These are phyloP conservation scores for Hanseniaspora sp. DNA, from an alignment of 1,139 yeast genomes.

Conservation along the genomic window DNA sequence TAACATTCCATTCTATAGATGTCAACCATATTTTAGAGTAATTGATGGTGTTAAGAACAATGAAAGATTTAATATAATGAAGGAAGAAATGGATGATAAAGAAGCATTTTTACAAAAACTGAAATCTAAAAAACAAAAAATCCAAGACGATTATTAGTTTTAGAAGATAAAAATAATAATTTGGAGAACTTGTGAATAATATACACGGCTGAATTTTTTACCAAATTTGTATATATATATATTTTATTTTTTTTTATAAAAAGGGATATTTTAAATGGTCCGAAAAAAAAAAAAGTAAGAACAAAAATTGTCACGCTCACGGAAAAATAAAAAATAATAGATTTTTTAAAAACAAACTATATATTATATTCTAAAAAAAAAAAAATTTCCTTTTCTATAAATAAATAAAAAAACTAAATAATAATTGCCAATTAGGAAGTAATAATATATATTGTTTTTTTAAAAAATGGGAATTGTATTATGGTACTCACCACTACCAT, in stretches of 20 bases:
- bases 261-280: no score
- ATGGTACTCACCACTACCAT: constrained; percentile 12
- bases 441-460: no score
- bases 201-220: no score
- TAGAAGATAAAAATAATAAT: not conserved
- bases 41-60: constrained; percentile 58
- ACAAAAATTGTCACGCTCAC: not conserved
- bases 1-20: constrained; percentile 89
- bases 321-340: no score
- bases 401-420: no score
- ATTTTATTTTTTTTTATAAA: no score
- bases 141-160: constrained; percentile 11
- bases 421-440: no score
- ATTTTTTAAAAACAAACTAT: not conserved
- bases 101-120: constrained; percentile 10
- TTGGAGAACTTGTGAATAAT: not conserved
- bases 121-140: constrained; percentile 13
- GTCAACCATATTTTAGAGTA: constrained; percentile 87
- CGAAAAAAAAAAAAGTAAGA: not conserved
- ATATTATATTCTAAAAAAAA: no score
- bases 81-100: constrained; percentile 13
- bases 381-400: no score
- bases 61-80: constrained; percentile 26
- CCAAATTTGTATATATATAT: no score
- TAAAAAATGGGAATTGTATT: constrained; percentile 6